Evolutionary conservation across 1,284 basidiomycete species (phyloP).

Genomic region (Phlebopus sp.): DNA sequence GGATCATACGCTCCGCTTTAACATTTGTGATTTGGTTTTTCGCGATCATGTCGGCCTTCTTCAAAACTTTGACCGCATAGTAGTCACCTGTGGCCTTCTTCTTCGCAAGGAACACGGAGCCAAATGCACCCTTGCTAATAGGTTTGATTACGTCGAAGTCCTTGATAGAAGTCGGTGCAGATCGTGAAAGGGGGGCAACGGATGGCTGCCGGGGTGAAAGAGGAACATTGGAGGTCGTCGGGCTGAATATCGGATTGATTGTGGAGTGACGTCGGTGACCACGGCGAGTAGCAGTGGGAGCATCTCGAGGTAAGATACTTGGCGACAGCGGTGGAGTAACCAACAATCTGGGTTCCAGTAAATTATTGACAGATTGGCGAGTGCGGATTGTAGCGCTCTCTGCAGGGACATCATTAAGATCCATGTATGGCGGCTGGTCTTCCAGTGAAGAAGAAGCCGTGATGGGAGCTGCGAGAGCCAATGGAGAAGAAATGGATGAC

Average conservation of each 20-base stretch:
- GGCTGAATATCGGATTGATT: constrained; percentile 60
- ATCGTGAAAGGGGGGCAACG: constrained; percentile 71
- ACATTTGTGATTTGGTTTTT: constrained; percentile 99
- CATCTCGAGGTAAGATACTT: constrained; percentile 58
- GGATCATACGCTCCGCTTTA: constrained; percentile 98
- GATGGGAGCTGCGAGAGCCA: constrained; percentile 78
- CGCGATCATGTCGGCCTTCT: constrained; percentile 99
- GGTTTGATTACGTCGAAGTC: constrained; percentile 99
- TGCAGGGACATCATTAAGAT: constrained; percentile 50
- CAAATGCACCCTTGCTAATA: constrained; percentile 98
- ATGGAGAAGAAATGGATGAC: constrained; percentile 79
- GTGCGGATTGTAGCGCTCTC: constrained; percentile 45
- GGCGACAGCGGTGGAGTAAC: constrained; percentile 78
- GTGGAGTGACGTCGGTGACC: constrained; percentile 72
- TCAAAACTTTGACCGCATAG: constrained; percentile 98
- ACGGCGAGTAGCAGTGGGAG: constrained; percentile 45
- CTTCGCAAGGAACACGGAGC: constrained; percentile 96
- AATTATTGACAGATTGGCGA: constrained; percentile 60
- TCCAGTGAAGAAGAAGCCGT: constrained; percentile 62
- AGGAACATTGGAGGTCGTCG: constrained; percentile 54
- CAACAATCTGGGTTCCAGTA: constrained; percentile 64
- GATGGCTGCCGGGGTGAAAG: constrained; percentile 90
- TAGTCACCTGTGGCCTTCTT: constrained; percentile 98
- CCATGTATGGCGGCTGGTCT: constrained; percentile 58
- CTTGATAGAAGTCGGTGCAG: constrained; percentile 90